Conservation (phyloP, 371 early-diverging fungal genomes). For the Mortierella sp. region DNA sequence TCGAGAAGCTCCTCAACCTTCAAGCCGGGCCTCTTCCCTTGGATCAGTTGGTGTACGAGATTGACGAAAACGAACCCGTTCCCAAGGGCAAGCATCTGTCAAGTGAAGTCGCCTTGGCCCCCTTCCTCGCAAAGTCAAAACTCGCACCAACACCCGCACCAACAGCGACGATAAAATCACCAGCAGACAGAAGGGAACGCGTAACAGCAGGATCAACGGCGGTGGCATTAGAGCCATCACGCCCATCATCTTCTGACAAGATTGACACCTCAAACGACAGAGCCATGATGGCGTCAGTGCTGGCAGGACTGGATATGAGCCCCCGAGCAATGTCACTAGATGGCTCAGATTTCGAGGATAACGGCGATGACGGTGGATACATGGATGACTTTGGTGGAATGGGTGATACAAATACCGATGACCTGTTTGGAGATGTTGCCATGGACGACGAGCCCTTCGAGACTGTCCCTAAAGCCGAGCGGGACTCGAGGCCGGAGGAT, state of each 20-base stretch:
- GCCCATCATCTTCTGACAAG: neutral
- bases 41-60: constrained; percentile 37
- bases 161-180: neutral
- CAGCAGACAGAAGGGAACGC: constrained; percentile 4
- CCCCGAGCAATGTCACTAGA: constrained; percentile 43
- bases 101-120: constrained; percentile 38
- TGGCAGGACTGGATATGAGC: constrained; percentile 52
- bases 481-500: constrained; percentile 47
- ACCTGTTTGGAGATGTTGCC: constrained; percentile 43
- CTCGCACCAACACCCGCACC: neutral
- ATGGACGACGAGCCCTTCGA: constrained; percentile 6
- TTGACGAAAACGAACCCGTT: constrained; percentile 50
- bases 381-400: constrained; percentile 37
- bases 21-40: constrained; percentile 48
- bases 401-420: constrained; percentile 40
- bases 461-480: constrained; percentile 17
- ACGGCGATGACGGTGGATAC: constrained; percentile 27
- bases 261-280: constrained; percentile 28
- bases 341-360: constrained; percentile 45
- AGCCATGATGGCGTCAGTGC: constrained; percentile 51
- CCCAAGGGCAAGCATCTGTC: constrained; percentile 54
- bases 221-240: neutral
- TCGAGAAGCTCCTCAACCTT: constrained; percentile 72
- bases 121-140: constrained; percentile 25
- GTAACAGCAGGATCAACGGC: neutral